phyloP scores from a whole-genome alignment of 2,329 filamentous ascomycete species.

The Fusarium sp. region DNA sequence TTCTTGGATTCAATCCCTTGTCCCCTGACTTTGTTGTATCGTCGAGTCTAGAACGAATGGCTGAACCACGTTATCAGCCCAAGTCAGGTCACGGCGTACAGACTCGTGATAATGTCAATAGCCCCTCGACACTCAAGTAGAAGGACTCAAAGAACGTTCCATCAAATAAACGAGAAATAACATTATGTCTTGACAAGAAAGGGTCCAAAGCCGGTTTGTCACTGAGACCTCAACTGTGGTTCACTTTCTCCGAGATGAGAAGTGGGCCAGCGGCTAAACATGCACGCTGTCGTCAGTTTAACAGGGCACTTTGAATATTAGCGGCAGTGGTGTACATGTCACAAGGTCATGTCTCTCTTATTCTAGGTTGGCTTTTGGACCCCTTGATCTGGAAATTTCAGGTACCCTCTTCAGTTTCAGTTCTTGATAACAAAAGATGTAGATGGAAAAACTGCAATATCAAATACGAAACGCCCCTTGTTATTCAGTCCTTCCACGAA shows the following conservation, averaged over 20 bases:
- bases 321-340: conserved; percentile 21
- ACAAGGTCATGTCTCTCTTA: conserved; percentile 17
- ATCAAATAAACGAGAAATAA: not conserved
- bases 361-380: not conserved
- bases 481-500: not conserved
- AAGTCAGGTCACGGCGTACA: not conserved
- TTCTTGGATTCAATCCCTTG: not conserved
- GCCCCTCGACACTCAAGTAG: not conserved
- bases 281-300: conserved; percentile 35
- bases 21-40: not conserved
- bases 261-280: conserved; percentile 27
- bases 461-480: not conserved
- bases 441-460: not conserved
- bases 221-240: conserved; percentile 10
- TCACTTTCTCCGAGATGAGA: conserved; percentile 19
- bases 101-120: not conserved
- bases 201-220: not conserved
- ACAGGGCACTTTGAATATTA: conserved; percentile 20
- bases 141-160: not conserved
- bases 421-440: too few relatives aligned
- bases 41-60: conserved; percentile 10
- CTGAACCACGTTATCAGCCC: conserved; percentile 1
- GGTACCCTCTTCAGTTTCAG: conserved; percentile 13
- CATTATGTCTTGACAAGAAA: not conserved
- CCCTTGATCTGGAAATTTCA: conserved; percentile 15